Evolutionary conservation across 495 filamentous ascomycete genomes (phyloP).

Genomic region (Glonium stellatum): DNA sequence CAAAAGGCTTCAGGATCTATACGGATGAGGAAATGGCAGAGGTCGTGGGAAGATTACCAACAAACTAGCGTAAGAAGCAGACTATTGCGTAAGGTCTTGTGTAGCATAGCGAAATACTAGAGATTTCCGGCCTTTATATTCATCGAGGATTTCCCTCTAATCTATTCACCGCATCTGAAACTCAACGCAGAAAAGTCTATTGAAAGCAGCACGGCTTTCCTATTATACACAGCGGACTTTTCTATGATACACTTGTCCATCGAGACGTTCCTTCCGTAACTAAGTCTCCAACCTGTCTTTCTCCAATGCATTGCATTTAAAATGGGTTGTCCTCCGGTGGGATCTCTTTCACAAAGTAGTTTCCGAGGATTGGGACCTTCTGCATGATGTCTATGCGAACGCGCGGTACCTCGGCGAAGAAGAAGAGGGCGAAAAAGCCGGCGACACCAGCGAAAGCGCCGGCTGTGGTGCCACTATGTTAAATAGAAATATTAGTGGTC

Average conservation of each 20-base stretch:
- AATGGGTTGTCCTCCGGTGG: conserved; percentile 57
- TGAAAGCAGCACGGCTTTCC: neutral
- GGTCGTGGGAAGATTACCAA: conserved; percentile 67
- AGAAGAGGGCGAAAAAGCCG: conserved; percentile 59
- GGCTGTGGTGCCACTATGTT: conserved; percentile 45
- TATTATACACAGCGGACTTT: conserved; percentile 1
- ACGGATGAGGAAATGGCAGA: conserved; percentile 90
- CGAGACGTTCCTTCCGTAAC: neutral
- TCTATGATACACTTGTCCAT: conserved; percentile 16
- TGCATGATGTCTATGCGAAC: conserved; percentile 58
- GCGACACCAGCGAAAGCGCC: conserved; percentile 54
- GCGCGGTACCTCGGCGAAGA: conserved; percentile 63
- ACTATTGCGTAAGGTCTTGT: neutral
- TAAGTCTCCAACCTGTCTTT: neutral
- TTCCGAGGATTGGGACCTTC: conserved; percentile 54
- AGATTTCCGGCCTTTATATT: neutral
- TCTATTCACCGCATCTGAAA: neutral
- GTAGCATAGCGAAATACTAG: conserved; percentile 8
- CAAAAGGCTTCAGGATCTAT: conserved; percentile 96
- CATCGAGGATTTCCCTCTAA: neutral
- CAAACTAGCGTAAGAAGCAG: conserved; percentile 32
- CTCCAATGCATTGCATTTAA: conserved; percentile 15
- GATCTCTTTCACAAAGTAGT: conserved; percentile 51
- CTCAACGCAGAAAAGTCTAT: conserved; percentile 18
- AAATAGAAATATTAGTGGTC: conserved; percentile 5